Evolutionary conservation across 2,329 filamentous ascomycete genomes (phyloP).

Genomic region (Pyrenophora tritici-repentis): DNA sequence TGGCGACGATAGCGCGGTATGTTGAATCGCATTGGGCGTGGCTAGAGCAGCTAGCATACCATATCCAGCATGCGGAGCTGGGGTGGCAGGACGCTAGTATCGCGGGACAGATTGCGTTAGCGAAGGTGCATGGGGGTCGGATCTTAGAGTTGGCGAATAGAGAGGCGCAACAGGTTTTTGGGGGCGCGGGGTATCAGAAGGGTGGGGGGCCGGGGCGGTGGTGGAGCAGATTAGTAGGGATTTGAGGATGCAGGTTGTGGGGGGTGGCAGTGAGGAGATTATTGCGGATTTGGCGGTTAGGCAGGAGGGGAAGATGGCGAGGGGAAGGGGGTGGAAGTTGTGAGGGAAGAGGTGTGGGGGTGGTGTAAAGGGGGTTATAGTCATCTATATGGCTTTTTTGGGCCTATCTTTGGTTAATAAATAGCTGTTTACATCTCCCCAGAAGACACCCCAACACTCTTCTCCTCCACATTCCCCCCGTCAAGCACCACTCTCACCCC

Average conservation of each 20-base stretch:
- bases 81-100: slow-evolving; percentile 48
- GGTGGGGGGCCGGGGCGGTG: slow-evolving; percentile 55
- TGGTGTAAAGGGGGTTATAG: no score
- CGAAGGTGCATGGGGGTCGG: slow-evolving; percentile 57
- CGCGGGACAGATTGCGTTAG: slow-evolving; percentile 48
- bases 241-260: slow-evolving; percentile 59
- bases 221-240: slow-evolving; percentile 62
- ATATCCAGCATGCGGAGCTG: slow-evolving; percentile 53
- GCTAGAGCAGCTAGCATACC: slow-evolving; percentile 65
- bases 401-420: no score
- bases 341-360: no score
- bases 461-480: slow-evolving; percentile 15
- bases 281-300: slow-evolving; percentile 58
- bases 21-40: slow-evolving; percentile 67
- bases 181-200: slow-evolving; percentile 58
- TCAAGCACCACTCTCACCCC: slow-evolving; percentile 4
- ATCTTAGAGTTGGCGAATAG: slow-evolving; percentile 57
- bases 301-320: slow-evolving; percentile 51
- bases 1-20: slow-evolving; percentile 62
- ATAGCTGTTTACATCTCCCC: no score
- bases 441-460: neutral
- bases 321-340: slow-evolving; percentile 53
- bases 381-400: no score
- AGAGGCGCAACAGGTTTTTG: slow-evolving; percentile 61
- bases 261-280: slow-evolving; percentile 61